Base-by-base conservation (phyloP, 2,329 filamentous ascomycete genomes). In the Chaetomium globosum region DNA sequence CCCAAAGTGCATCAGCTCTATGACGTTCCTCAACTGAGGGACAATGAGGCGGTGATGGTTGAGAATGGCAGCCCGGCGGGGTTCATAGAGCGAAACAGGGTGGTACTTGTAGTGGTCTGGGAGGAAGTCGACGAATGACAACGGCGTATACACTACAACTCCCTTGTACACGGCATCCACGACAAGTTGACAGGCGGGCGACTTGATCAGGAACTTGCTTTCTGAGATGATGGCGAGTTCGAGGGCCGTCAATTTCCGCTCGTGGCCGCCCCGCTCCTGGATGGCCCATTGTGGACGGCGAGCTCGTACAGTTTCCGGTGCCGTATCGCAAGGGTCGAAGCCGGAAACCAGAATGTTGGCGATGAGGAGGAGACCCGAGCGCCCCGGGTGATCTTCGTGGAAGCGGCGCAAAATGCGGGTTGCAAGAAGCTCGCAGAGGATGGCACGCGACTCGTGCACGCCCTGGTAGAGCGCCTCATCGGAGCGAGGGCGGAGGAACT, bases 31-130 rank as follows among this genome's bases (percentile, higher is more conserved):
- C 3, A 86, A 87, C 19, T 87, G 81, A 0, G 89, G 89, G 0
- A 91, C 89, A 70, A 90, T 88, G 19, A 91, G 80, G 2, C 89
- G 87, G 71, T 89, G 89, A 69, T 92, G 89, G 69, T 91, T 91
- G 16, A 92, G 79, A 4, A 90, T 73, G 2, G 87, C 86, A 4
- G 87, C 87, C 65, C 84, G 83, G 21, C 86, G 78, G 3, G 89
- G 88, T 71, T 90, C 85, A 74, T 91, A 91, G 0, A 91, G 78
- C 3, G 87, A 87, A 52, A 91, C 88, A 0, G 87, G 87, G 58
- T 87, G 86, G 71, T 87, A 82, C 74, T 90, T 89, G 78, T 91
- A 91, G 71, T 89, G 86, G 72, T 91, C 89, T 0, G 89, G 89
- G 2, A 92, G 80, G 61, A 92, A 90, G 72, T 91, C 89, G 71